These are phyloP conservation scores for Hanseniaspora meyeri DNA, from an alignment of 805 yeast species.

Conservation along the genomic window DNA sequence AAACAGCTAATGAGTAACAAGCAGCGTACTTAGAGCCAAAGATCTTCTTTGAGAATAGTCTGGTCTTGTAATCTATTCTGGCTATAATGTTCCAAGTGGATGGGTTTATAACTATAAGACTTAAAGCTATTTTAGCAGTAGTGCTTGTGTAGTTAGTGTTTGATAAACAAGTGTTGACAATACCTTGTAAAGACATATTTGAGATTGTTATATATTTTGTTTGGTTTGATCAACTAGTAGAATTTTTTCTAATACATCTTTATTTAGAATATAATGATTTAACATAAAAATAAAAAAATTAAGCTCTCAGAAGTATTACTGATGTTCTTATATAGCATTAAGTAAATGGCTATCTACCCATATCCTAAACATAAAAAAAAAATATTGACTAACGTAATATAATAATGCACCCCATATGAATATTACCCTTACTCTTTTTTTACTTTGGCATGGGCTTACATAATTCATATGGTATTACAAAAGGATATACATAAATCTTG, in stretches of 20 bases:
- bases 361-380: too few species aligned
- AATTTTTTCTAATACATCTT: too few species aligned
- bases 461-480: background rate
- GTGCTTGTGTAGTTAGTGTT: slow-evolving; percentile 19
- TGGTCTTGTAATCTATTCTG: slow-evolving; percentile 68
- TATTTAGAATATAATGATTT: too few species aligned
- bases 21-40: slow-evolving; percentile 60
- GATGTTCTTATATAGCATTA: background rate
- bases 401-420: background rate
- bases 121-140: slow-evolving; percentile 36
- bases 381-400: too few species aligned
- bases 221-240: too few species aligned
- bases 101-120: slow-evolving; percentile 78
- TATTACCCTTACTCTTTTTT: background rate
- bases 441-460: background rate
- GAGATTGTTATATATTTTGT: background rate
- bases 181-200: slow-evolving; percentile 13
- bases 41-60: slow-evolving; percentile 53
- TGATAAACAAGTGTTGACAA: slow-evolving; percentile 8
- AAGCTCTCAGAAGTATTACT: too few species aligned
- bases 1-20: slow-evolving; percentile 70
- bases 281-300: too few species aligned
- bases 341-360: too few species aligned
- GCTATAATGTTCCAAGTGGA: slow-evolving; percentile 92
- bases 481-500: background rate